These are phyloP conservation scores for Avicennia marina DNA, from an alignment of 257 asterid genomes.

Conservation along the genomic window DNA sequence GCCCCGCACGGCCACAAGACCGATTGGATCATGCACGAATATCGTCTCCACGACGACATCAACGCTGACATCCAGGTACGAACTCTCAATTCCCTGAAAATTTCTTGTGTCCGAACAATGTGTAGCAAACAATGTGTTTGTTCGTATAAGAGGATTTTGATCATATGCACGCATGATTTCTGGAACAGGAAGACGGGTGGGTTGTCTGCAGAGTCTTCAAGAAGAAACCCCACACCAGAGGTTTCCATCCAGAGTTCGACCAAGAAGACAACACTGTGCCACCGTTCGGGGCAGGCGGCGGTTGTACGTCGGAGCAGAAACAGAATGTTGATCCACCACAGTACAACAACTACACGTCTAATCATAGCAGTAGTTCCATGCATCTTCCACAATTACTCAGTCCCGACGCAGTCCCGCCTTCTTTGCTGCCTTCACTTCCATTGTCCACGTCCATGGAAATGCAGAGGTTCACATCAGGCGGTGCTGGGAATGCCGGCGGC, in stretches of 20 bases:
- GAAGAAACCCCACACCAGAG: conserved; percentile 46
- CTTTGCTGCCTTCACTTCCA: too few species aligned
- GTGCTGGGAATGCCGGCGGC: conserved; percentile 4
- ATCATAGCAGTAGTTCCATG: too few species aligned
- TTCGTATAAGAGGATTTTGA: too few species aligned
- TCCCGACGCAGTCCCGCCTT: conserved; percentile 32
- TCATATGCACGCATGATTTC: too few species aligned
- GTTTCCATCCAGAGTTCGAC: conserved; percentile 44
- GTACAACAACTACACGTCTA: too few species aligned
- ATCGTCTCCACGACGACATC: conserved; percentile 49
- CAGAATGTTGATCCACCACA: too few species aligned
- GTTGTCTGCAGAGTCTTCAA: conserved; percentile 75
- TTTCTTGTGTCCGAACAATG: too few species aligned
- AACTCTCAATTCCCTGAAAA: too few species aligned
- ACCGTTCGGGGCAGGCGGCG: neutral
- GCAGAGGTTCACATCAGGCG: conserved; percentile 32
- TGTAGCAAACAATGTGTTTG: too few species aligned
- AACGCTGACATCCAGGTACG: conserved; percentile 38
- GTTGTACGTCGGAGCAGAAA: conserved; percentile 13
- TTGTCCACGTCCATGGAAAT: too few species aligned
- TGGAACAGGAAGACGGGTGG: conserved; percentile 70
- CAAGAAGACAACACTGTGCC: conserved; percentile 15
- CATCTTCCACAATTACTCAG: conserved; percentile 64
- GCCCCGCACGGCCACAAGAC: conserved; percentile 75
- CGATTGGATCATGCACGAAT: conserved; percentile 83